phyloP scores from a whole-genome alignment of 2,329 filamentous ascomycete species.

The Exophiala sp. region DNA sequence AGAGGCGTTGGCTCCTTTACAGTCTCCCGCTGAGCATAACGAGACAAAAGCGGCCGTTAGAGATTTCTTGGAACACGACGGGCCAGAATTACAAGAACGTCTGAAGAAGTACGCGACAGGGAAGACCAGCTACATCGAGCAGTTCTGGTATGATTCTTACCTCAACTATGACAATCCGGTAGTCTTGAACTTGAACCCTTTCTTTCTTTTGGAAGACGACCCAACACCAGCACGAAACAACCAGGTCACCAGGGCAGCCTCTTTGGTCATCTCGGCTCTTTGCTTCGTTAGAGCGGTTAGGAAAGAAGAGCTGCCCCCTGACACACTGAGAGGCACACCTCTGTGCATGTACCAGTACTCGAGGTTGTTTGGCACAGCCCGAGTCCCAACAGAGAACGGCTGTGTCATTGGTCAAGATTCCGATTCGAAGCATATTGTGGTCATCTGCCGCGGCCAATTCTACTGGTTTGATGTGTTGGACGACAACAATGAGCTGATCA shows the following conservation, averaged over 20 bases:
- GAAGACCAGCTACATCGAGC: constrained; percentile 94
- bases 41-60: constrained; percentile 74
- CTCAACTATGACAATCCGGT: constrained; percentile 97
- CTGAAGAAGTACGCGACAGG: constrained; percentile 83
- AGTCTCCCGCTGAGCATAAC: constrained; percentile 70
- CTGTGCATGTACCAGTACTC: constrained; percentile 99
- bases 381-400: constrained; percentile 87
- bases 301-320: constrained; percentile 85
- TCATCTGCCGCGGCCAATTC: constrained; percentile 90
- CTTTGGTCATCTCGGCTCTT: constrained; percentile 79
- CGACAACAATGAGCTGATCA: constrained; percentile 88
- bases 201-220: constrained; percentile 95
- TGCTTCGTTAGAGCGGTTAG: constrained; percentile 90
- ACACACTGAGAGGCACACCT: constrained; percentile 74
- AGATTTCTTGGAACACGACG: constrained; percentile 76
- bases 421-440: constrained; percentile 84
- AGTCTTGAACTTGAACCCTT: constrained; percentile 93
- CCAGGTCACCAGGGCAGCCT: constrained; percentile 90
- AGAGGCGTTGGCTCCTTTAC: constrained; percentile 70
- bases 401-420: constrained; percentile 95
- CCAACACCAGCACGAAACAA: constrained; percentile 94
- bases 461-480: constrained; percentile 99
- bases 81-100: constrained; percentile 78
- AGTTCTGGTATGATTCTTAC: constrained; percentile 99
- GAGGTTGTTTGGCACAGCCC: constrained; percentile 85